Conservation (phyloP, 257 asterid species). For the Lycium barbarum region DNA sequence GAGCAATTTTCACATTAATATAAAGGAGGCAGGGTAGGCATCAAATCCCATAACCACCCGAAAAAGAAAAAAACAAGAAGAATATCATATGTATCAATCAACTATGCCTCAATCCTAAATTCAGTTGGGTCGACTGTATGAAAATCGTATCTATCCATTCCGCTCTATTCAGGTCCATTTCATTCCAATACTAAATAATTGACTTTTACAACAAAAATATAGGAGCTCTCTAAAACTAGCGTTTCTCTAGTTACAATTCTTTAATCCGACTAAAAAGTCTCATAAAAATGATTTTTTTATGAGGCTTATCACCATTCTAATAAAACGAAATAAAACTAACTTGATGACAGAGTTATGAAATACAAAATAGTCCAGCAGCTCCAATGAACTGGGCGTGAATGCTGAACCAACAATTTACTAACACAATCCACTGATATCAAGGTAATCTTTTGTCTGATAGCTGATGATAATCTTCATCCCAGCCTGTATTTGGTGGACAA, state of each 20-base stretch:
- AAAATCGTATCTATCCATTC: neutral
- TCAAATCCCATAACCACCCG: slow-evolving; percentile 3
- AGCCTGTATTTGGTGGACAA: neutral
- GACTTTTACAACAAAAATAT: neutral
- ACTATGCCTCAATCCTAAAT: neutral
- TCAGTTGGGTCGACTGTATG: neutral
- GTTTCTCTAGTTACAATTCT: neutral
- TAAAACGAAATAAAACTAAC: neutral
- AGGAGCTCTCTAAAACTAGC: slow-evolving; percentile 11
- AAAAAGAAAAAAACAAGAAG: neutral
- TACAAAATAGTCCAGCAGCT: slow-evolving; percentile 15
- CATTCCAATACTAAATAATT: slow-evolving; percentile 19
- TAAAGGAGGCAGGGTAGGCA: neutral
- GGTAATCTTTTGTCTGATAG: slow-evolving; percentile 11
- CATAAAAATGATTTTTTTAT: neutral
- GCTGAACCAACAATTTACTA: slow-evolving; percentile 18
- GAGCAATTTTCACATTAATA: neutral
- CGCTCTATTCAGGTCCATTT: neutral
- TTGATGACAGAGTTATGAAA: neutral
- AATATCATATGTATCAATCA: slow-evolving; percentile 13
- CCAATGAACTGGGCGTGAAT: neutral
- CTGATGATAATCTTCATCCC: neutral
- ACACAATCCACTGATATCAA: neutral
- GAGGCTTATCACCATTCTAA: slow-evolving; percentile 14
- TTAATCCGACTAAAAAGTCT: neutral